Conservation (phyloP, 2,329 filamentous ascomycete species). For the Botrytis pseudocinerea region DNA sequence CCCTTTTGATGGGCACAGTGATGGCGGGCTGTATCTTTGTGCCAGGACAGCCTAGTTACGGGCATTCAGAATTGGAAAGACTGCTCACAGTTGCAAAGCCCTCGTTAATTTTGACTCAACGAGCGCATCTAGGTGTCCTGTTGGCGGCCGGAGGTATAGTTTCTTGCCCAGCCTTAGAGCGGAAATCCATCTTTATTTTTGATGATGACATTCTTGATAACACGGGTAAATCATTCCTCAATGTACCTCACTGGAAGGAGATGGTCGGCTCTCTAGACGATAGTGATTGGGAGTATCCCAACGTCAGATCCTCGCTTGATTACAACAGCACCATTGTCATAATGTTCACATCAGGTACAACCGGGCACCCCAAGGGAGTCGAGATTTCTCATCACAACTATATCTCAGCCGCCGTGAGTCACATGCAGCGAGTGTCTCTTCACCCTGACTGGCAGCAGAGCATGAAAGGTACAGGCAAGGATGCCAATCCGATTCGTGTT, state of each 20-base stretch:
- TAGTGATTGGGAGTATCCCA: background rate
- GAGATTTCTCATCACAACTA: slow-evolving; percentile 1
- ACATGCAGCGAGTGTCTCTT: slow-evolving; percentile 10
- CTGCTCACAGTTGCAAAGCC: background rate
- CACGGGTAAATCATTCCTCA: background rate
- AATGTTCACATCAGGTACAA: slow-evolving; percentile 7
- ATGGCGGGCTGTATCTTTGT: slow-evolving; percentile 8
- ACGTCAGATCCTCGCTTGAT: background rate
- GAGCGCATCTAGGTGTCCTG: background rate
- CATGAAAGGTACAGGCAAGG: background rate
- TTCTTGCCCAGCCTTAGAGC: background rate
- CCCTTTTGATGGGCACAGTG: background rate
- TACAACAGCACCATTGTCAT: slow-evolving; percentile 14
- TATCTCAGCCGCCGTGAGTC: background rate
- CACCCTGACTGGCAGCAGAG: background rate
- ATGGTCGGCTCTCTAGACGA: background rate
- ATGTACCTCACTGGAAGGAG: slow-evolving; percentile 7
- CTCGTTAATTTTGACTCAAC: background rate
- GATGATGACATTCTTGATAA: background rate
- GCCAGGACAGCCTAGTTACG: background rate
- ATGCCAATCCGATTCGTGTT: background rate
- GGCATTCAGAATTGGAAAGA: background rate
- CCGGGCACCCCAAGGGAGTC: background rate
- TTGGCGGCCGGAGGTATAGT: background rate
- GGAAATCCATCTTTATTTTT: background rate